Conservation (phyloP, 495 filamentous ascomycete species). For the Elasticomyces elasticus region DNA sequence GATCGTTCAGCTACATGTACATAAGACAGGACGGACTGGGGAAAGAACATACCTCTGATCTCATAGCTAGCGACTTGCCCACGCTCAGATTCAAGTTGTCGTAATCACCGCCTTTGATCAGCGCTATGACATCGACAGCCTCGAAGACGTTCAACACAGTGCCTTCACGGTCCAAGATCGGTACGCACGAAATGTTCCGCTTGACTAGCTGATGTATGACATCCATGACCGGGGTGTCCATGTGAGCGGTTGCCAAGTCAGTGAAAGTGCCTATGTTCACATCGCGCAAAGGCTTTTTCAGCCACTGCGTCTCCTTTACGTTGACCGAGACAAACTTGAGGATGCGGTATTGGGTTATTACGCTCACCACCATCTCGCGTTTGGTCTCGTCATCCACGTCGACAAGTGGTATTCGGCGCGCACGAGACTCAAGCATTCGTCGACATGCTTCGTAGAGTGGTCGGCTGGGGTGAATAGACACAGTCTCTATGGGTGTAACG, state of each 20-base stretch:
- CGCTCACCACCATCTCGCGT: conserved; percentile 85
- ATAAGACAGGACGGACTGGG: no score
- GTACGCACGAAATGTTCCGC: conserved; percentile 86
- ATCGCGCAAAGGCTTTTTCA: conserved; percentile 79
- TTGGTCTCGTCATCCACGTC: conserved; percentile 92
- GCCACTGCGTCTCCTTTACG: conserved; percentile 75
- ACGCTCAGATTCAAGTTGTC: conserved; percentile 81
- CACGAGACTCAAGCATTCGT: conserved; percentile 84
- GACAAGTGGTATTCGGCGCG: conserved; percentile 86
- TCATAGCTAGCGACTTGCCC: conserved; percentile 79
- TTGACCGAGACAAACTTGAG: conserved; percentile 98
- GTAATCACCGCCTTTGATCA: conserved; percentile 88
- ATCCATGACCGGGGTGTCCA: conserved; percentile 90
- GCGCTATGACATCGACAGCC: conserved; percentile 89
- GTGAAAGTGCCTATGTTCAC: conserved; percentile 76
- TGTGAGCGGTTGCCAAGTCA: conserved; percentile 68
- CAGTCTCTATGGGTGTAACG: conserved; percentile 84
- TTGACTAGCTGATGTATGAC: conserved; percentile 92
- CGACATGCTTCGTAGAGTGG: conserved; percentile 93
- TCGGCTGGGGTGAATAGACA: conserved; percentile 79
- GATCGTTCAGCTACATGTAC: neutral
- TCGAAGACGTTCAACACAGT: conserved; percentile 93
- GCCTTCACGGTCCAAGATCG: conserved; percentile 76
- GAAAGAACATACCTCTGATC: conserved; percentile 53
- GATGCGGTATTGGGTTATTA: conserved; percentile 96